Percentiles rank a stretch among this genome's conserved stretches.
Evolutionary conservation across 2,329 filamentous ascomycete species (phyloP).

Genomic region (Davidsoniella australis): DNA sequence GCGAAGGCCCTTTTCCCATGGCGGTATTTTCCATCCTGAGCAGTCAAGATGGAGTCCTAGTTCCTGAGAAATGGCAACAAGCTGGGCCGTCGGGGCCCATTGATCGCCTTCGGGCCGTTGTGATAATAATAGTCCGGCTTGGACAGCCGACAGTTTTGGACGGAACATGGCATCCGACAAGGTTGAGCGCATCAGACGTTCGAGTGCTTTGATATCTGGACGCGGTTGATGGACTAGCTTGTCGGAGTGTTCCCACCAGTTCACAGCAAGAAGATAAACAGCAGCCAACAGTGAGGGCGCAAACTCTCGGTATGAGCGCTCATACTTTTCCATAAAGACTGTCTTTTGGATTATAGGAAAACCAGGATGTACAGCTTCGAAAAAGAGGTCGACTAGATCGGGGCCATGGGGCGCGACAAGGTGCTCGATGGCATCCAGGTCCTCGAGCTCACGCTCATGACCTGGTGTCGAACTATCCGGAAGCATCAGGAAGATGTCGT

Average conservation of each 20-base stretch:
- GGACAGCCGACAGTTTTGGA: conserved; percentile 66
- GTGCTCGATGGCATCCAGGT: conserved; percentile 56
- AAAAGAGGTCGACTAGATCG: conserved; percentile 64
- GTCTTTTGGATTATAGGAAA: conserved; percentile 72
- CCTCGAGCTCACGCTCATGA: conserved; percentile 50
- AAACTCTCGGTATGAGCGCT: conserved; percentile 53
- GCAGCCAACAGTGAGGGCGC: conserved; percentile 61
- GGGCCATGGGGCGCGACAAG: conserved; percentile 63
- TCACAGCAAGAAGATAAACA: conserved; percentile 70
- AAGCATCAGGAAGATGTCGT: conserved; percentile 66
- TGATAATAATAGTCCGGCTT: conserved; percentile 58
- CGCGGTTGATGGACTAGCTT: conserved; percentile 45
- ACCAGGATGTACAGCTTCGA: conserved; percentile 60
- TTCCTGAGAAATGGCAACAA: conserved; percentile 76
- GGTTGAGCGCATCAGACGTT: conserved; percentile 55
- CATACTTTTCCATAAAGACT: conserved; percentile 64
- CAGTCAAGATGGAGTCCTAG: conserved; percentile 81
- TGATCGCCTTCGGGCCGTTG: conserved; percentile 63
- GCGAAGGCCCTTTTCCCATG: conserved; percentile 70
- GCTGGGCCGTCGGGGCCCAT: conserved; percentile 70
- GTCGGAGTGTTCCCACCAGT: conserved; percentile 69
- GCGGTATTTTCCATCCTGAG: conserved; percentile 68
- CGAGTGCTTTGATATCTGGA: conserved; percentile 57
- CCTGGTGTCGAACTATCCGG: conserved; percentile 58
- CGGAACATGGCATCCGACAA: conserved; percentile 62